Evolutionary conservation across 768 basidiomycete species (phyloP), one percentile per base, ranked within the genome.

Genomic region (Phylloporus sp.): DNA sequence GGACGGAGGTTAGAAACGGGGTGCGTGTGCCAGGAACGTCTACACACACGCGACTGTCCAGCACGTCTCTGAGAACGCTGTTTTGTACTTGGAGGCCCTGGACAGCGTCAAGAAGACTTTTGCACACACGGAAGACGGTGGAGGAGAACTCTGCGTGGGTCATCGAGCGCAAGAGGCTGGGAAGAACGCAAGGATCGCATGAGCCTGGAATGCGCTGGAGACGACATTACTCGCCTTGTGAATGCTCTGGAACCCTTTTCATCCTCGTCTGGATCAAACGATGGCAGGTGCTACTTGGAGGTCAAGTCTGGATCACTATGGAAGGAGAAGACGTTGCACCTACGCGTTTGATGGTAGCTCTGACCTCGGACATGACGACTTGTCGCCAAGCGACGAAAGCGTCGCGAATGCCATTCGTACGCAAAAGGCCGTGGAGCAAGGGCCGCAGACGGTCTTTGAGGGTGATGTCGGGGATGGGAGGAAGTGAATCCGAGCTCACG

Each of bases 361-460:
- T 73, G 24, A 91, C 69, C 50, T 86, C 84, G 13, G 63, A 66
- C 49, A 88, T 65, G 15, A 81, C 84, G 5, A 80, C 75, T 31
- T 85, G 80, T 51, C 85, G 70, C 86, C 89, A 92, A 14, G 79
- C 77, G 10, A 77, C 54, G 23, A 80, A 70, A 1, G 80, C 83
- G 50, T 86, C 85, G 42, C 80, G 79, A 33, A 91, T 62, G 4
- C 83, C 86, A 34, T 74, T 78, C 1, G 88, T 87, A 49, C 87
- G 74, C 20, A 82, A 66, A 39, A 98, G 74, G n/a, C 89, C 90
- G 26, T 82, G 75, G 22, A 96, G 62, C 36, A 94, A 59, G 3
- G 91, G 91, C 22, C 76, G 75, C 31, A 92, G 56, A 24, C 81
- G 72, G 52, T 90, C 85, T 43, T 73, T 74, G 39, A 90, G 60